Evolutionary conservation across 257 asterid genomes (phyloP), one percentile per base, ranked within the genome.

Genomic region (Penstemon barbatus): DNA sequence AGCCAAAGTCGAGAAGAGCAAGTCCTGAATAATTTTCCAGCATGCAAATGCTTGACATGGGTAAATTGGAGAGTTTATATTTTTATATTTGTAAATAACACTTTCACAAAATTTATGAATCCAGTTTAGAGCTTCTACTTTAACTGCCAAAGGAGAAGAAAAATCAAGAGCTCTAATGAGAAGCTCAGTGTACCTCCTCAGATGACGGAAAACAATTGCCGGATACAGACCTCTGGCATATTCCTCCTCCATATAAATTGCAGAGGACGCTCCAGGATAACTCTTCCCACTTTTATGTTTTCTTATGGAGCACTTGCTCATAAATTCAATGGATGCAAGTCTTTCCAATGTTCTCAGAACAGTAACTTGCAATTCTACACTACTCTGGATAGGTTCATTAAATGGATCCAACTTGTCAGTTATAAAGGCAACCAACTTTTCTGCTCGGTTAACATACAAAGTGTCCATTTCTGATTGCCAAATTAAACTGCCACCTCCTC

Each of bases 51-150:
- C 95, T 75, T 88, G 90, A 73, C 89, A 88, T 68, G 95, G 97
- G 75, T 79, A 83, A 65, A 76, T 74, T 79, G 84, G 78, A 65
- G 66, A 75, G 74, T 73, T 75, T 58, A 73, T 69, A 58, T 83
- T 75, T 65, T 70, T 78, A 74, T 83, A 77, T 38, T 75, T 65
- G 76, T 70, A 50, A 43, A 82, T 73, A 59, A 94, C 86, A 78
- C 81, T 72, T 81, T 84, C 88, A 81, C 95, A 90, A 66, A 87
- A 82, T 48, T 75, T 80, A 62, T 73, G 75, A 56, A 94, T 77
- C 99, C 99, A 94, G 61, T 79, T 82, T 46, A 94, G 80, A 68
- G 95, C 95, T 79, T 84, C 92, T 52, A 87, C 67, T 81, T 89
- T 94, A 77, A 90, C 88, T 57, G 88, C 88, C 70, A 90, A 78